Evolutionary conservation across 306 rosid genomes (phyloP).

Genomic region (Cucumis hystrix): DNA sequence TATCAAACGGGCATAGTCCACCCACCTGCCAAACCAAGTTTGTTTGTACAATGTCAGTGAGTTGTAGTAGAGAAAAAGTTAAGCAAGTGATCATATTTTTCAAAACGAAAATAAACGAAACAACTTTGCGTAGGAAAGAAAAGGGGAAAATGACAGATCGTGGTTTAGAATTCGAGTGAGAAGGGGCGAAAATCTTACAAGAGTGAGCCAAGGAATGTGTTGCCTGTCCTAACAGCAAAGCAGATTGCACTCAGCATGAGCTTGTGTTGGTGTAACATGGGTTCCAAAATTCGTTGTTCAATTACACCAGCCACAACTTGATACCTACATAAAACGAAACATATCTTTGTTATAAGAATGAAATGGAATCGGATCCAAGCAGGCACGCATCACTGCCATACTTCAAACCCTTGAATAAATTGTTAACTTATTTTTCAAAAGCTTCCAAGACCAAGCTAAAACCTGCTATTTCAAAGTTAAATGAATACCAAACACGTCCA

Average conservation of each 20-base stretch:
- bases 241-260: constrained; percentile 26
- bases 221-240: constrained; percentile 41
- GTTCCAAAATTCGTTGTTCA: constrained; percentile 41
- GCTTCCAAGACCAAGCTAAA: neutral
- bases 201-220: constrained; percentile 44
- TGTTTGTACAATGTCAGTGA: neutral
- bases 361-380: neutral
- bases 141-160: neutral
- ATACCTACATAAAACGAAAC: constrained; percentile 19
- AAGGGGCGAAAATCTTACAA: constrained; percentile 16
- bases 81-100: neutral
- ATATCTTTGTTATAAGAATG: neutral
- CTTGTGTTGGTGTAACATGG: constrained; percentile 32
- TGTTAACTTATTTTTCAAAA: neutral
- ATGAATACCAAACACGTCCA: neutral
- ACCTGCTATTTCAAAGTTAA: neutral
- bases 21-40: constrained; percentile 50
- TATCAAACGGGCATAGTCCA: constrained; percentile 74
- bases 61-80: neutral
- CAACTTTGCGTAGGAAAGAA: neutral
- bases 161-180: neutral
- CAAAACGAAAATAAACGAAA: neutral
- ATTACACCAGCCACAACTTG: constrained; percentile 39
- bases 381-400: too few relatives aligned
- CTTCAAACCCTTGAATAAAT: too few relatives aligned